phyloP scores from a whole-genome alignment of 2,329 filamentous ascomycete genomes.

The Hymenoscyphus occultus region DNA sequence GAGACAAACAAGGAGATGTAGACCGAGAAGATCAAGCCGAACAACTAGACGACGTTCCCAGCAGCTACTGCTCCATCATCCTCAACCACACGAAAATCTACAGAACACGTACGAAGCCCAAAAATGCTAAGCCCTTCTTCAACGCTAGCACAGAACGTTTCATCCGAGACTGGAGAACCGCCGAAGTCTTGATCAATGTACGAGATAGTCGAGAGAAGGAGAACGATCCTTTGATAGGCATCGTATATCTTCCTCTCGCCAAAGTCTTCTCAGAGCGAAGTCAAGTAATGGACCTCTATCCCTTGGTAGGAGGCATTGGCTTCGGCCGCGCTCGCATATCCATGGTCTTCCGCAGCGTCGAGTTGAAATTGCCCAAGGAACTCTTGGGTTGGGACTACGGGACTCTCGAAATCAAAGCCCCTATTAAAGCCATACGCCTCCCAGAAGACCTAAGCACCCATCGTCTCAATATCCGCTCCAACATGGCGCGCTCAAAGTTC shows the following conservation, averaged over 20 bases:
- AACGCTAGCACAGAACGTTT: constrained; percentile 74
- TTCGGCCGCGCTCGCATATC: constrained; percentile 67
- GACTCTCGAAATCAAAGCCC: constrained; percentile 61
- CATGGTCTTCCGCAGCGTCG: constrained; percentile 69
- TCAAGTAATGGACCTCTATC: constrained; percentile 64
- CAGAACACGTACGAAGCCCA: constrained; percentile 71
- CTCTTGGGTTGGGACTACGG: constrained; percentile 70
- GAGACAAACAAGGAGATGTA: constrained; percentile 17
- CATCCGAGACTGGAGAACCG: constrained; percentile 63
- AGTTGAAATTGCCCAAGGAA: constrained; percentile 56
- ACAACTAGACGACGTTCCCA: constrained; percentile 61
- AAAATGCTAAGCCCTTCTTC: constrained; percentile 75
- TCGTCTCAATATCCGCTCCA: constrained; percentile 55
- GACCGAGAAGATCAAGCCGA: constrained; percentile 60
- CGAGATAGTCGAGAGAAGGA: constrained; percentile 67
- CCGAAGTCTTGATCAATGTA: constrained; percentile 66
- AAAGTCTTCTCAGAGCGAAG: constrained; percentile 61
- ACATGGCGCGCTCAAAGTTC: constrained; percentile 56
- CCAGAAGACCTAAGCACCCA: constrained; percentile 48
- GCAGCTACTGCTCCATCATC: constrained; percentile 70
- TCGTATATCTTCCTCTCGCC: constrained; percentile 63
- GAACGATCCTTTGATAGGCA: constrained; percentile 66
- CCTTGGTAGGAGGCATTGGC: constrained; percentile 69
- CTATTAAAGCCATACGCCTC: constrained; percentile 44
- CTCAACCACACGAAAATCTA: constrained; percentile 69